A percentile compares a stretch with the other conserved stretches of the same genome.
These are phyloP conservation scores for Sporothrix phasma DNA, from an alignment of 2,329 filamentous ascomycete species.

Conservation along the genomic window DNA sequence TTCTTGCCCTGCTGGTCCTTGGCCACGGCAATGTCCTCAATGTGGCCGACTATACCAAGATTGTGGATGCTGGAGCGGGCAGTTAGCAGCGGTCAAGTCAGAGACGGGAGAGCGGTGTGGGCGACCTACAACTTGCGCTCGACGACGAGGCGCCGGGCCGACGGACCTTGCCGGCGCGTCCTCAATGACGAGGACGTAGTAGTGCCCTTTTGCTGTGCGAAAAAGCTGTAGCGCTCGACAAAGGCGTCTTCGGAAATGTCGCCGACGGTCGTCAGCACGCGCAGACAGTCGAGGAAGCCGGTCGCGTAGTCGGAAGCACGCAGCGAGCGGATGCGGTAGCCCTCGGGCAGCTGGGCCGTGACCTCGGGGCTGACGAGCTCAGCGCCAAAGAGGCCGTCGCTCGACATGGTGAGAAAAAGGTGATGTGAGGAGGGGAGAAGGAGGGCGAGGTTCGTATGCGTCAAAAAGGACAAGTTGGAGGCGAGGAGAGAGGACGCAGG, in stretches of 20 bases:
- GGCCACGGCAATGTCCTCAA: constrained; percentile 93
- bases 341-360: constrained; percentile 59
- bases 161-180: constrained; percentile 61
- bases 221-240: constrained; percentile 72
- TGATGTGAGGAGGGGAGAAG: neutral
- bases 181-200: constrained; percentile 80
- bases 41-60: constrained; percentile 79
- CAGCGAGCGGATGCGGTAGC: constrained; percentile 75
- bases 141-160: constrained; percentile 81
- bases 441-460: too few relatives aligned
- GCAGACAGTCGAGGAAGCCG: constrained; percentile 84
- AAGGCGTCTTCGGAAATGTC: constrained; percentile 70
- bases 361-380: constrained; percentile 71
- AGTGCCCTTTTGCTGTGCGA: constrained; percentile 63
- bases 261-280: constrained; percentile 86
- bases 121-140: constrained; percentile 79
- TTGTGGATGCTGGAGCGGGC: constrained; percentile 56
- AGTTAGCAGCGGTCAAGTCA: neutral
- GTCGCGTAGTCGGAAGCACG: constrained; percentile 65
- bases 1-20: constrained; percentile 98
- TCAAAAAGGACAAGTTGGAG: neutral
- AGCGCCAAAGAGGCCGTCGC: constrained; percentile 63
- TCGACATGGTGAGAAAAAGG: constrained; percentile 24
- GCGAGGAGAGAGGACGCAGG: neutral
- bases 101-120: neutral